phyloP scores from a whole-genome alignment of 1,284 basidiomycete genomes.

The Moesziomyces sp. region DNA sequence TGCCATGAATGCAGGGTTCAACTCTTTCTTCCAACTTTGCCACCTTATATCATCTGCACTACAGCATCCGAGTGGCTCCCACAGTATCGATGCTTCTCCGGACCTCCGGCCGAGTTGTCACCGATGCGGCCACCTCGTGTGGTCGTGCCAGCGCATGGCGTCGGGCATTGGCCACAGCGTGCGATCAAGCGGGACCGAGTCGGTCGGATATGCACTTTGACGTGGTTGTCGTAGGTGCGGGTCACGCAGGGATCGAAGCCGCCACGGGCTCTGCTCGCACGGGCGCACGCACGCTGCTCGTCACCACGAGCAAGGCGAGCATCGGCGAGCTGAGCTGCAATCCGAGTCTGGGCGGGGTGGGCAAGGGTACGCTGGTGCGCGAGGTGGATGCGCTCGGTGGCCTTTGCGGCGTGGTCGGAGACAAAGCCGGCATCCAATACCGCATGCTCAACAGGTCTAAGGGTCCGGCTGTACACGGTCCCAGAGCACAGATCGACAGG shows the following conservation, averaged over 20 bases:
- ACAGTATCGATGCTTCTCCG: no score
- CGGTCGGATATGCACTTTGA: constrained; percentile 41
- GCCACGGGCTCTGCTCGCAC: constrained; percentile 84
- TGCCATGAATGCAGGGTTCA: constrained; percentile 11
- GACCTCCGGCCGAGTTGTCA: no score
- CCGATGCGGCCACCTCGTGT: no score
- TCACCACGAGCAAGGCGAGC: constrained; percentile 82
- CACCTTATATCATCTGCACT: no score
- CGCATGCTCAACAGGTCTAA: constrained; percentile 85
- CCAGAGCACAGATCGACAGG: constrained; percentile 88
- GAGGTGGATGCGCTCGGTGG: constrained; percentile 90
- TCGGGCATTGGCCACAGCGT: constrained; percentile 12
- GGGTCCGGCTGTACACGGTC: constrained; percentile 88
- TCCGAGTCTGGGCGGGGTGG: constrained; percentile 75
- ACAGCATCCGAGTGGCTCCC: no score
- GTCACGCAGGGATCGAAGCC: constrained; percentile 90
- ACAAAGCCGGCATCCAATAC: constrained; percentile 87
- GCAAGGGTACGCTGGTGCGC: constrained; percentile 86
- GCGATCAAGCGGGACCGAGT: constrained; percentile 9
- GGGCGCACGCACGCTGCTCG: constrained; percentile 80
- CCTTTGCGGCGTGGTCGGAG: constrained; percentile 79
- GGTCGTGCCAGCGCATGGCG: neutral
- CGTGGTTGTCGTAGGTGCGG: constrained; percentile 90
- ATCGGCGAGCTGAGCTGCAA: constrained; percentile 91
- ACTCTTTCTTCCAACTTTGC: no score